Base-by-base conservation (phyloP, 1,284 basidiomycete species). In the Apiotrichum siamense region DNA sequence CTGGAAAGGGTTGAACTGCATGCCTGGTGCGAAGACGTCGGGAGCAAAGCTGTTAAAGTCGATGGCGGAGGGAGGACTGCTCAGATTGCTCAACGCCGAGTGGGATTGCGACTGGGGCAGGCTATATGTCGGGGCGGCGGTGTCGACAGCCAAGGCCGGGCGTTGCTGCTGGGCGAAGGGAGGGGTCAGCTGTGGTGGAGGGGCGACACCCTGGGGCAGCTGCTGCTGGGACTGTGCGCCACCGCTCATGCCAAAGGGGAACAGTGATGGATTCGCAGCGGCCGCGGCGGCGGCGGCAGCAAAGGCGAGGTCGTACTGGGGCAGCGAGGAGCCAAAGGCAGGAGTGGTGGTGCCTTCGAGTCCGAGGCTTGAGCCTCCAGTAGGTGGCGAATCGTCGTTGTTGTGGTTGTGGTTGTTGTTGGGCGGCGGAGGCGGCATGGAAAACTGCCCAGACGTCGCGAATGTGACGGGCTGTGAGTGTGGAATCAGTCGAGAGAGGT, bases 61-160 rank as follows among this genome's bases (percentile, higher is more conserved):
- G 6, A 66, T 5, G 11, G 57, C 57, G 1, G 60, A 54, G 7
- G 59, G 44, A 15, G 58, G 49, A 50, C 53, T 59, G 25, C 50
- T 54, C 4, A 54, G 53, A 50, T 54, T 59, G 25, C 50, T 54
- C 4, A 54, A 53, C 27, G 58, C 51, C 21, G 61, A 60, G 9
- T 50, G 45, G 3, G 52, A 52, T 33, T 54, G 61, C 15, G 43
- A 27, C 18, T 60, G 59, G 3, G 46, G 56, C 15, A 52, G 26
- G n/a, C 52, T 41, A 38, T 54, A 57, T 7, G 54, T 36, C 13
- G 44, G 49, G 4, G 54, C 49, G 26, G 41, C 60, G 4, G 59
- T 62, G 49, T 65, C 61, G 5, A 62, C 44, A 7, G 57, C 59
- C 9, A 63, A 57, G 3, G 61, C 47, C 1, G 63, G 63, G 12